Evolutionary conservation across 2,329 filamentous ascomycete genomes (phyloP).

Genomic region (Arthrobotrys conoides): DNA sequence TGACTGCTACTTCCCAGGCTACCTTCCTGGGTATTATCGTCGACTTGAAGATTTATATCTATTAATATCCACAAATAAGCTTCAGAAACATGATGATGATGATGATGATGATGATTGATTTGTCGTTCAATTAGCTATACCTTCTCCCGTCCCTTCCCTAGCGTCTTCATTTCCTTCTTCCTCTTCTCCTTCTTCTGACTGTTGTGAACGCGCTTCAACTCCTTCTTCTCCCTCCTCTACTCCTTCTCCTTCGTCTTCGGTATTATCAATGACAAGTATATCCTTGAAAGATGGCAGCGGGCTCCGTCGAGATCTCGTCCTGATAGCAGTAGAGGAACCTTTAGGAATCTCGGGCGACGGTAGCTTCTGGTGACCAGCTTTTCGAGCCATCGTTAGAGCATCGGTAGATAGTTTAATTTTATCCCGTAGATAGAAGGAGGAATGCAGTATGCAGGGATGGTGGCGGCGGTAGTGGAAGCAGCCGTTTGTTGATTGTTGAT

Average conservation of each 20-base stretch:
- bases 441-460: not conserved
- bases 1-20: not conserved
- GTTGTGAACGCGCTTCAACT: not conserved
- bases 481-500: not conserved
- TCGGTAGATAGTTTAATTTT: slow-evolving; percentile 1
- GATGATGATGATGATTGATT: too few species aligned
- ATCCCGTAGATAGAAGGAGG: not conserved
- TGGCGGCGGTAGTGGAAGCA: not conserved
- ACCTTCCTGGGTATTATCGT: slow-evolving; percentile 1
- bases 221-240: not conserved
- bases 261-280: not conserved
- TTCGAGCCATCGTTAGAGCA: slow-evolving; percentile 19
- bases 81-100: not conserved
- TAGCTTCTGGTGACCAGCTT: slow-evolving; percentile 10
- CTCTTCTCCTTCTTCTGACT: not conserved
- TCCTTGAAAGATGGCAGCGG: not conserved
- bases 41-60: slow-evolving; percentile 18
- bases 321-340: slow-evolving; percentile 10
- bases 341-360: slow-evolving; percentile 17
- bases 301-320: slow-evolving; percentile 1
- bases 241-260: not conserved
- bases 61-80: slow-evolving; percentile 8
- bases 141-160: slow-evolving; percentile 11
- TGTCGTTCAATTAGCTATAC: not conserved
- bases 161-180: not conserved